Base-by-base conservation (phyloP, 148 eudicot genomes). In the Agrostemma githago region DNA sequence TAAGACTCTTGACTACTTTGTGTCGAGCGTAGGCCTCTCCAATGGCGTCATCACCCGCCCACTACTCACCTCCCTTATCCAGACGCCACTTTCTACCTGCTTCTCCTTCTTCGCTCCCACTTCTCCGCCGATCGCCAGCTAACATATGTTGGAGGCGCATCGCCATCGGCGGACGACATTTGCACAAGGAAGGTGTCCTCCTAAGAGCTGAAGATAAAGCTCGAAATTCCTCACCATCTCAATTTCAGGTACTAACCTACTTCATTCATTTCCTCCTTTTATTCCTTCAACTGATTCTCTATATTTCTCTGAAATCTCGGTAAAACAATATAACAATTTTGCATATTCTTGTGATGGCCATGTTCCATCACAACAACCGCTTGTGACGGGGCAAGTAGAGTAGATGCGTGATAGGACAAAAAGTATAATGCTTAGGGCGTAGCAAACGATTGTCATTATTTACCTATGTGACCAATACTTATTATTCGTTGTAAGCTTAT, bases 151-250 rank as follows among this genome's bases (percentile, higher is more conserved):
- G 53, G 54, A 19, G 51, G 37, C 43, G 9, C 21, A 60, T 71
- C 43, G 54, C 6, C 21, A 60, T 71, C 43, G 21, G 5, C 17
- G 74, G 74, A 0, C 76, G 62, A 51, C 61, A 80, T 20, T 73
- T 86, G 67, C 77, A 53, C 26, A 68, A 86, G n/a, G 77, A 84
- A 70, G 85, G 83, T 48, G 62, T 88, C 38, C 82, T 88, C 44
- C 85, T 83, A 2, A 80, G 90, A 74, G 92, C 89, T 43, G 90
- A 89, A 72, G 88, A 89, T 58, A 86, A 88, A 79, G 80, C 88
- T 42, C 83, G 85, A 40, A 78, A 41, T 37, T 51, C 78, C 2
- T 42, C 84, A 12, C 43, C 82, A 41, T 51, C 85, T 62, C 82
- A 79, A 77, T 71, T 78, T 76, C 83, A 86, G 96, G 96, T 85